Evolutionary conservation across 495 filamentous ascomycete species (phyloP).

Genomic region (Penicillium atrosanguineum): DNA sequence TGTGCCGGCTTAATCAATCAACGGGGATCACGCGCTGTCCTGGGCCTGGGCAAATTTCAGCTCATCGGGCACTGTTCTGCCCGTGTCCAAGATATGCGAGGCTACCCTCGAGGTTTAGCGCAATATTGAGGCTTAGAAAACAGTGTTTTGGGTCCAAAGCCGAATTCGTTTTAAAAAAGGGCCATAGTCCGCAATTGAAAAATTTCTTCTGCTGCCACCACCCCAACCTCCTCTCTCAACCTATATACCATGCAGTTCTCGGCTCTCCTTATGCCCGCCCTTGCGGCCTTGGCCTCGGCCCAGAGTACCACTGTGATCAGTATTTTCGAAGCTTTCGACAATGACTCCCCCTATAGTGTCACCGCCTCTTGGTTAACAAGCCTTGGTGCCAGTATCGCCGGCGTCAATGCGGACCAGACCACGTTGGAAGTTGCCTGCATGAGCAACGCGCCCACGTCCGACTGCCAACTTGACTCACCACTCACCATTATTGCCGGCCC

Average conservation of each 20-base stretch:
- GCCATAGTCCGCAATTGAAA: no score
- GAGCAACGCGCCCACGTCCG: constrained; percentile 12
- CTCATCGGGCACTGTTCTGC: no score
- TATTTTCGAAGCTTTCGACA: not conserved
- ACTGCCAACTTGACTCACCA: constrained; percentile 20
- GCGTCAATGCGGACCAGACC: constrained; percentile 21
- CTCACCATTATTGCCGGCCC: constrained; percentile 27
- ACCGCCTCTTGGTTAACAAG: constrained; percentile 11
- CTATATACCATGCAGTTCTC: not conserved
- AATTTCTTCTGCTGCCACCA: no score
- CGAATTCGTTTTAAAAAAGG: no score
- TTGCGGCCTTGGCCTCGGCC: not conserved
- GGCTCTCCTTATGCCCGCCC: not conserved
- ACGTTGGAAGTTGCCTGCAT: constrained; percentile 30
- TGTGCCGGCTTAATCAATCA: no score
- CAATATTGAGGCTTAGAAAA: no score
- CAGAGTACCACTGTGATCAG: not conserved
- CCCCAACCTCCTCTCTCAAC: no score
- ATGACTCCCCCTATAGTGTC: not conserved
- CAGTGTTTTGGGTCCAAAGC: no score
- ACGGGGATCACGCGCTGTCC: no score
- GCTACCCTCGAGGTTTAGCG: no score
- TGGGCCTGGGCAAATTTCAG: no score
- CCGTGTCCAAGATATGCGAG: no score
- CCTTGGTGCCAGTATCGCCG: constrained; percentile 23